A percentile compares a stretch with the other conserved stretches of the same genome.
Conservation (phyloP, 2,329 filamentous ascomycete species). For the Botryosphaeria dothidea region DNA sequence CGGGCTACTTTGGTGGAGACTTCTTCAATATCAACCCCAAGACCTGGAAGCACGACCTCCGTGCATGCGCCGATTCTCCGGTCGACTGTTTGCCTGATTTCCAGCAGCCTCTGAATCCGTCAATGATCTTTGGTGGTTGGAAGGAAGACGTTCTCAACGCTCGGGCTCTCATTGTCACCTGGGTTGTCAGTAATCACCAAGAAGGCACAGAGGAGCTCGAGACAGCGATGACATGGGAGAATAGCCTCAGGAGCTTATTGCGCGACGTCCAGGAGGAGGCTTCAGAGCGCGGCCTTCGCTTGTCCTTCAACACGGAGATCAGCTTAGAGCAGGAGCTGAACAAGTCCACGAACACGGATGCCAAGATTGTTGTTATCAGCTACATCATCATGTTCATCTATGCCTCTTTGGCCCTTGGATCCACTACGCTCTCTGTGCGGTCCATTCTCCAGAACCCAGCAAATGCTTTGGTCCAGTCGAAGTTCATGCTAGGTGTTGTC, state of each 20-base stretch:
- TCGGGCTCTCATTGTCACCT: slow-evolving; percentile 81
- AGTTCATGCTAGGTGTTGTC: slow-evolving; percentile 91
- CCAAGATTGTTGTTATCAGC: slow-evolving; percentile 93
- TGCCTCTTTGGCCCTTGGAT: slow-evolving; percentile 87
- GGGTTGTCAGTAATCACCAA: slow-evolving; percentile 86
- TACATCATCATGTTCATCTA: slow-evolving; percentile 99
- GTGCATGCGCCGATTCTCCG: slow-evolving; percentile 74
- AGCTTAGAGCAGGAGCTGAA: slow-evolving; percentile 95
- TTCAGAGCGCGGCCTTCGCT: slow-evolving; percentile 70
- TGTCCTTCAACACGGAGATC: slow-evolving; percentile 95
- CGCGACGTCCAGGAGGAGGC: slow-evolving; percentile 82
- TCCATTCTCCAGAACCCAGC: slow-evolving; percentile 81
- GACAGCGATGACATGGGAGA: slow-evolving; percentile 87
- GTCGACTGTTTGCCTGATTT: slow-evolving; percentile 85
- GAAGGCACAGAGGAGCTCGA: slow-evolving; percentile 71
- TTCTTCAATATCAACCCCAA: slow-evolving; percentile 61
- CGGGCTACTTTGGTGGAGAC: slow-evolving; percentile 78
- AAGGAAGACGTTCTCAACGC: slow-evolving; percentile 68
- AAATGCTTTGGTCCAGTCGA: slow-evolving; percentile 87
- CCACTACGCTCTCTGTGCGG: slow-evolving; percentile 75
- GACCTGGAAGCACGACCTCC: slow-evolving; percentile 72
- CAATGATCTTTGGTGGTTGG: slow-evolving; percentile 83
- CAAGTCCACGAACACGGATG: slow-evolving; percentile 97
- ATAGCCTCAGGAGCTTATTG: slow-evolving; percentile 71
- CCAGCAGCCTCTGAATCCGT: slow-evolving; percentile 81